Evolutionary conservation across 305 asterid genomes (phyloP).

Genomic region (Fraxinus albicans): DNA sequence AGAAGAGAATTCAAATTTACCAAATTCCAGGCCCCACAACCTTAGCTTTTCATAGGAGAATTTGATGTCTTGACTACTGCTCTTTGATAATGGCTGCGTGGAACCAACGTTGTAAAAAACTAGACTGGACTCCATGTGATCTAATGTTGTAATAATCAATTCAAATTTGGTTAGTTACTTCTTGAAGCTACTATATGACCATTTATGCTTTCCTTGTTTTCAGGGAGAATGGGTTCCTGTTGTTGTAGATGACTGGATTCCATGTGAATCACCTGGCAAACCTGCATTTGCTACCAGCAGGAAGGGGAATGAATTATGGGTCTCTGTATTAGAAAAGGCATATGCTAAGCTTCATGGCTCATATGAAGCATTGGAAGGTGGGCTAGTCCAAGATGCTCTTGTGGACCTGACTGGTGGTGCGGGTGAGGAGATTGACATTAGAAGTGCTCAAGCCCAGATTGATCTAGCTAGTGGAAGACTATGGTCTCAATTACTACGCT

Average conservation of each 20-base stretch:
- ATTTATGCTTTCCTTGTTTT: slow-evolving; percentile 8
- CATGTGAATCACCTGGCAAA: slow-evolving; percentile 95
- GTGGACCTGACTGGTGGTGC: slow-evolving; percentile 99
- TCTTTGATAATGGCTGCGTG: neutral
- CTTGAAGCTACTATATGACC: slow-evolving; percentile 1
- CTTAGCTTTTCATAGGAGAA: slow-evolving; percentile 3
- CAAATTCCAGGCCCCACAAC: neutral
- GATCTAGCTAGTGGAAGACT: slow-evolving; percentile 98
- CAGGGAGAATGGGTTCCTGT: slow-evolving; percentile 99
- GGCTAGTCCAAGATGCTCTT: slow-evolving; percentile 98
- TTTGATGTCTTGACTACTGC: neutral
- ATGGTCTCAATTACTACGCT: slow-evolving; percentile 93
- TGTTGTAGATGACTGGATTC: slow-evolving; percentile 99
- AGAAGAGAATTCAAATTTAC: neutral
- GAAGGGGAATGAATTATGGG: slow-evolving; percentile 93
- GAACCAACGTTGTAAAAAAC: neutral
- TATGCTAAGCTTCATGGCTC: slow-evolving; percentile 99
- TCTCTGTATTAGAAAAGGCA: slow-evolving; percentile 88
- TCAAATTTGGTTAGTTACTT: neutral
- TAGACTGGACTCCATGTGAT: neutral
- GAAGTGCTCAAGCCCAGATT: slow-evolving; percentile 92
- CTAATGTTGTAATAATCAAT: neutral
- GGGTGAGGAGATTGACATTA: slow-evolving; percentile 99
- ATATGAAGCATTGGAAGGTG: slow-evolving; percentile 98
- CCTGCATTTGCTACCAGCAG: slow-evolving; percentile 99